Evolutionary conservation across 495 filamentous ascomycete genomes (phyloP).

Genomic region (Baudoinia panamericana): DNA sequence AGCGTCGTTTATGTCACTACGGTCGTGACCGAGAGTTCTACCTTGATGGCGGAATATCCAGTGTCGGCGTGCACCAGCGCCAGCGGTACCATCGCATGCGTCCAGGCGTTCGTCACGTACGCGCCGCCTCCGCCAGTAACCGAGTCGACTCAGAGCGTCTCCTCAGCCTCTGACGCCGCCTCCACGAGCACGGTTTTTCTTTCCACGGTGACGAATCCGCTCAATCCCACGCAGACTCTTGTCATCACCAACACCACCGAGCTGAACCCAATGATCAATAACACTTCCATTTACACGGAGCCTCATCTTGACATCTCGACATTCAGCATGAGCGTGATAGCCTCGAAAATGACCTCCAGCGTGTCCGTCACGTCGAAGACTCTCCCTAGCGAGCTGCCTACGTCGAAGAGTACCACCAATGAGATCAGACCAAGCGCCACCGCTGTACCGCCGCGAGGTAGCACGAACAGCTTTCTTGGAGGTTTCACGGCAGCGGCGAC

Average conservation of each 20-base stretch:
- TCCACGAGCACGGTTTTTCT: no score
- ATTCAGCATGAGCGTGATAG: background rate
- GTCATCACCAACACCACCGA: background rate
- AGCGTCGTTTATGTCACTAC: no score
- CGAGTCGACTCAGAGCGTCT: no score
- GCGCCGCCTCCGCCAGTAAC: no score
- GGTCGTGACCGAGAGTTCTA: no score
- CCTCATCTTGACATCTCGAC: conserved; percentile 7
- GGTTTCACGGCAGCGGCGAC: conserved; percentile 5
- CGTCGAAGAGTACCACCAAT: background rate
- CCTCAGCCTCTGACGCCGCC: no score
- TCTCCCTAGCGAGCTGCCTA: no score
- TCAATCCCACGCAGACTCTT: background rate
- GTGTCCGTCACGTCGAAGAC: background rate
- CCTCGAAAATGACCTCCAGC: background rate
- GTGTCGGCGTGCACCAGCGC: no score
- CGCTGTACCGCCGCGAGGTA: background rate
- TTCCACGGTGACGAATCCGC: no score
- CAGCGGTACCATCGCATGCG: no score
- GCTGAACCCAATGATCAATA: conserved; percentile 6
- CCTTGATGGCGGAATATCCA: no score
- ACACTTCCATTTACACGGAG: background rate
- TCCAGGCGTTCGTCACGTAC: no score
- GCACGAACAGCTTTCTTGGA: background rate
- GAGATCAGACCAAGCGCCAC: conserved; percentile 4